Evolutionary conservation across 176 grass and related monocot species (phyloP), one percentile per base, ranked within the genome.

Genomic region (Phoenix roebelenii): DNA sequence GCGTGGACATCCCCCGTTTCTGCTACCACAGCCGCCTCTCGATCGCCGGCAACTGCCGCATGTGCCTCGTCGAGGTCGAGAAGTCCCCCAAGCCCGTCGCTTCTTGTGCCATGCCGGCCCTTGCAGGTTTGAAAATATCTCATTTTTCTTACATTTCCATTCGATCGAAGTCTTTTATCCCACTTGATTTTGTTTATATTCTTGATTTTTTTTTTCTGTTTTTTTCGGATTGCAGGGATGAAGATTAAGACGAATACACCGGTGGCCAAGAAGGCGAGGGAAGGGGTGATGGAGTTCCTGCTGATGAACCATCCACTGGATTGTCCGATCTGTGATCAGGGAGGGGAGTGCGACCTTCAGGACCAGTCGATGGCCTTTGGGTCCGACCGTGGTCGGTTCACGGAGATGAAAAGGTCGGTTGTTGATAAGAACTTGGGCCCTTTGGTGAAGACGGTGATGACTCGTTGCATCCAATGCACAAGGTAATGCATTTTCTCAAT

Each of bases 41-140:
- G 28, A 83, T 98, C 50, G 88, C 94, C 0, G 94, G 94, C 0
- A 98, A 98, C 75, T 98, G 94, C 77, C 82, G 94, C 51, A 98
- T 98, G 94, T 98, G 94, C 71, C 88, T 98, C 35, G 94, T 98
- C 48, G 94, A 98, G 79, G 94, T 98, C 57, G 94, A 98, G 85
- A 98, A 98, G 69, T 98, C 94, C 39, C 94, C 94, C 69, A 98
- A 98, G 81, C 94, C 94, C 63, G 94, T 98, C 16, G 94, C 94
- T 4, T 98, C 94, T 18, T 98, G 94, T 49, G 94, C 94, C 76
- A 98, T 98, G 94, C 94, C 94, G 26, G 88, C 88, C 0, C 74
- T 98, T 15, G 88, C 94, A 65, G 94, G 92, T 90, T 23, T 57
- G 63, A 10, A 22, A 30, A 10, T 23, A 15, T 67, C 23, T 44